Conservation (phyloP, 306 rosid species). For the Macrotyloma uniflorum region DNA sequence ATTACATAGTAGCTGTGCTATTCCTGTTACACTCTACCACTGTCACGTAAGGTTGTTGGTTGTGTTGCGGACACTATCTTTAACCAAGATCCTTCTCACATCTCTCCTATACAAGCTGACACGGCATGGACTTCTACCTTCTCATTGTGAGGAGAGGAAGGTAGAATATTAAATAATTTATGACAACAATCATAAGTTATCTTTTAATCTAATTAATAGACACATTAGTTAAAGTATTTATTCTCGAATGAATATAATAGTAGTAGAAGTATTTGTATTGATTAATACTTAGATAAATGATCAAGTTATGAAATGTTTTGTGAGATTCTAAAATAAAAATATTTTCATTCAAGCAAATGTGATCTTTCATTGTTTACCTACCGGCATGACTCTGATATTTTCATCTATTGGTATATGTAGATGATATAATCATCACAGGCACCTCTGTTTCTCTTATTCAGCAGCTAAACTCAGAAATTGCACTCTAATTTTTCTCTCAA, state of each 20-base stretch:
- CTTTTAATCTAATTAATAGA: no score
- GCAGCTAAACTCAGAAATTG: no score
- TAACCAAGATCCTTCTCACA: conserved; percentile 48
- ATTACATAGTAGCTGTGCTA: conserved; percentile 44
- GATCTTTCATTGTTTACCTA: neutral
- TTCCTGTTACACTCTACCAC: conserved; percentile 10
- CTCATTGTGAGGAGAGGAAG: conserved; percentile 41
- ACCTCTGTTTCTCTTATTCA: no score
- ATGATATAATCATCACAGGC: neutral
- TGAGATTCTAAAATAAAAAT: no score
- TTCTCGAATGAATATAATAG: no score
- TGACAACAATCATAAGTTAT: conserved; percentile 52
- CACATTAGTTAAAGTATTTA: no score
- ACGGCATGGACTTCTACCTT: conserved; percentile 40
- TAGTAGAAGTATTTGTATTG: no score
- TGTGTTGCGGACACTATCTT: conserved; percentile 25
- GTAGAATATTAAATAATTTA: conserved; percentile 44
- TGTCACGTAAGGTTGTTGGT: conserved; percentile 17
- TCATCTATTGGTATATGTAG: no score
- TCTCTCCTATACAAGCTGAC: conserved; percentile 51
- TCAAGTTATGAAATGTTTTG: no score
- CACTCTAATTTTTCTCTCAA: neutral
- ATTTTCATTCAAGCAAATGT: neutral
- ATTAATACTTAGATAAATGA: no score
- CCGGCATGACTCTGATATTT: no score